A percentile compares a stretch with the other conserved stretches of the same genome.
phyloP scores from a whole-genome alignment of 2,329 filamentous ascomycete species.

The Ambrosiella beaveri region DNA sequence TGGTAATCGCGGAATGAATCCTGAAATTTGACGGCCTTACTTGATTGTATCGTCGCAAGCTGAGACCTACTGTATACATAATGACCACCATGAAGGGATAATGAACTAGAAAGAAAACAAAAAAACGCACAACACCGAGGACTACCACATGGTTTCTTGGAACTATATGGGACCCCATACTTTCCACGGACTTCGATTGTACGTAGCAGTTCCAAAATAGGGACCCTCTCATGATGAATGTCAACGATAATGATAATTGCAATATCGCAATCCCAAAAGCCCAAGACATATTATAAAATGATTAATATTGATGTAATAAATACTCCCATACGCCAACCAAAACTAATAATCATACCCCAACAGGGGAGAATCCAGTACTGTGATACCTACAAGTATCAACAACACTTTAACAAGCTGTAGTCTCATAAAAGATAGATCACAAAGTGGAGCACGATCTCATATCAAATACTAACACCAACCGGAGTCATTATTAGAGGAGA shows the following conservation, averaged over 20 bases:
- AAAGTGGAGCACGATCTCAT: neutral
- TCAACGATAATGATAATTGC: neutral
- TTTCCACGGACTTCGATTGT: too few species aligned
- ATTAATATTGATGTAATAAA: neutral
- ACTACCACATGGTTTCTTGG: neutral
- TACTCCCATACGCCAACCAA: neutral
- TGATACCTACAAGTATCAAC: neutral
- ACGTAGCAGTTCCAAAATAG: neutral
- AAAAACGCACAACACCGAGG: neutral
- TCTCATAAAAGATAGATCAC: neutral
- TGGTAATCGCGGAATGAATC: too few species aligned
- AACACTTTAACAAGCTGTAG: neutral
- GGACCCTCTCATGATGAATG: neutral
- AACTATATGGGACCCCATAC: neutral
- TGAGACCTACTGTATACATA: neutral
- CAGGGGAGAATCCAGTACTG: neutral
- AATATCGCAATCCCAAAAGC: neutral
- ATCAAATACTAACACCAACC: neutral
- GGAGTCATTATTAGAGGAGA: conserved; percentile 14
- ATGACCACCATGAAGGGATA: neutral
- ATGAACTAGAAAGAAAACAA: neutral
- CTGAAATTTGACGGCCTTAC: too few species aligned
- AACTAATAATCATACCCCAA: neutral
- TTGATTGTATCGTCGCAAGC: neutral
- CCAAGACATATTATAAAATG: neutral